These are phyloP conservation scores for Phyllostachys edulis DNA, from an alignment of 176 grass and related monocot species.

Conservation along the genomic window DNA sequence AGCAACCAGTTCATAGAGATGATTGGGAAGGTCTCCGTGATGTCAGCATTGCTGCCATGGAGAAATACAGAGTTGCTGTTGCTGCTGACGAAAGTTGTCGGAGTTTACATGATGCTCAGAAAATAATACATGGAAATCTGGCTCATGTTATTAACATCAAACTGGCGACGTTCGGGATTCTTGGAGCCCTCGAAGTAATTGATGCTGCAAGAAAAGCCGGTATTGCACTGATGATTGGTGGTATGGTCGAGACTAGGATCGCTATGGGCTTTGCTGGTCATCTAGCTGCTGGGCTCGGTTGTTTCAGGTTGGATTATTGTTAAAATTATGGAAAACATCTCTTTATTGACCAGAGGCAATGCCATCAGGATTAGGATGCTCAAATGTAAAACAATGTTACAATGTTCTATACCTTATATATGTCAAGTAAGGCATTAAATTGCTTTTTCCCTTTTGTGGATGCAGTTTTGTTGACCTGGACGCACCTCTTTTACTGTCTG, in stretches of 20 bases:
- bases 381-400: neutral
- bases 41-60: conserved; percentile 71
- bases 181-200: conserved; percentile 80
- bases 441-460: conserved; percentile 8
- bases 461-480: conserved; percentile 95
- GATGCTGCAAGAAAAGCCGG: conserved; percentile 63
- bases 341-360: neutral
- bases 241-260: conserved; percentile 93
- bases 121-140: conserved; percentile 74
- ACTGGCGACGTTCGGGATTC: conserved; percentile 76
- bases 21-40: conserved; percentile 83
- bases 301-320: conserved; percentile 67
- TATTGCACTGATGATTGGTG: conserved; percentile 83
- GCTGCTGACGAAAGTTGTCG: conserved; percentile 96
- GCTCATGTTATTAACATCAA: conserved; percentile 98
- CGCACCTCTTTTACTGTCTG: conserved; percentile 78
- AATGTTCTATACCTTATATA: neutral
- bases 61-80: conserved; percentile 74
- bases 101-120: conserved; percentile 65
- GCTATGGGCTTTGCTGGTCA: conserved; percentile 94
- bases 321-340: neutral
- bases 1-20: conserved; percentile 92
- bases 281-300: conserved; percentile 88
- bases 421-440: neutral
- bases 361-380: neutral